Evolutionary conservation across 2,329 filamentous ascomycete species (phyloP).

Genomic region (Mollisiaceae sp.): DNA sequence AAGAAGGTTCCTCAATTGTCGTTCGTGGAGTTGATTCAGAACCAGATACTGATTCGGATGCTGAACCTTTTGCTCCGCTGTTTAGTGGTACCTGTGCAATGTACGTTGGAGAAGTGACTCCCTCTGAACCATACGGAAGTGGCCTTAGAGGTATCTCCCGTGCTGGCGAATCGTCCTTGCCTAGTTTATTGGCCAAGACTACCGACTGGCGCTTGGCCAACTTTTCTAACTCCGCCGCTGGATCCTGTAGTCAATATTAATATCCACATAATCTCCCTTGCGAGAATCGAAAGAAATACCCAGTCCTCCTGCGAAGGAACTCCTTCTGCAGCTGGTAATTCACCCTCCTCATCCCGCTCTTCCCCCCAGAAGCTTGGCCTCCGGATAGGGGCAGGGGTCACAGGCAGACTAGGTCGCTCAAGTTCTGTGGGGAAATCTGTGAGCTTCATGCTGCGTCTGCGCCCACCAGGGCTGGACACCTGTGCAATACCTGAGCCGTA

Average conservation of each 20-base stretch:
- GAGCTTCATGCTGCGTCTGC: constrained; percentile 64
- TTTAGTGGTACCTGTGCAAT: constrained; percentile 47
- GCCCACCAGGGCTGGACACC: constrained; percentile 36
- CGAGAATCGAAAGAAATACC: constrained; percentile 74
- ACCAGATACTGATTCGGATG: neutral
- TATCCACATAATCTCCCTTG: constrained; percentile 45
- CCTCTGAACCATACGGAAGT: constrained; percentile 60
- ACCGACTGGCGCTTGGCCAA: constrained; percentile 70
- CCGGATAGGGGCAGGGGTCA: constrained; percentile 83
- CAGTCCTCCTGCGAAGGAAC: constrained; percentile 89
- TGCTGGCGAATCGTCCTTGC: constrained; percentile 40
- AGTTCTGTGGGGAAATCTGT: constrained; percentile 86
- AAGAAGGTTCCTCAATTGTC: constrained; percentile 52
- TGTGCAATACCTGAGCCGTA: constrained; percentile 40
- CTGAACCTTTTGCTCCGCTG: constrained; percentile 9
- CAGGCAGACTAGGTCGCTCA: constrained; percentile 86
- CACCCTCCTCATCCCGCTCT: constrained; percentile 54
- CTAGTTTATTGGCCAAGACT: constrained; percentile 60
- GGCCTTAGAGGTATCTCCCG: constrained; percentile 53
- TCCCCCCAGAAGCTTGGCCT: constrained; percentile 70
- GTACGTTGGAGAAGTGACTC: constrained; percentile 51
- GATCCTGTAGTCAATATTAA: constrained; percentile 64
- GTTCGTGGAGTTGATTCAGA: constrained; percentile 28
- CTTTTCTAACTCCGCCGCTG: constrained; percentile 70
- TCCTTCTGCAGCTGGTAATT: constrained; percentile 77